Base-by-base conservation (phyloP, 2,329 filamentous ascomycete species). In the Cytospora leucostoma region DNA sequence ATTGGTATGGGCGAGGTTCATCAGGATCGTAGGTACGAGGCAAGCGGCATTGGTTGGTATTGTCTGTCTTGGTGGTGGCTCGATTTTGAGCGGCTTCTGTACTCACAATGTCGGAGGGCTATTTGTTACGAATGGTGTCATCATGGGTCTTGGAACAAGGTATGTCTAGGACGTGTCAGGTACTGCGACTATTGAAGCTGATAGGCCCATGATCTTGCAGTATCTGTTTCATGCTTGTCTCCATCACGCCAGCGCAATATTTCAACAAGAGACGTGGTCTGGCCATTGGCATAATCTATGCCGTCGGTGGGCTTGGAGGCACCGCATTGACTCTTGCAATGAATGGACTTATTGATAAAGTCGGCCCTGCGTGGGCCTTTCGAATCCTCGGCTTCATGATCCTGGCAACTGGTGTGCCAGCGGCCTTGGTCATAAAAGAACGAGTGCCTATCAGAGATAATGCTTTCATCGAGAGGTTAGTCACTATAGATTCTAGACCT, bases 391-490 rank as follows among this genome's bases (percentile, higher is more conserved):
- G 83, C 0, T 68, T 86, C n/a, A 66, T 79, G 8, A 83, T 79
- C 1, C 71, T 85, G 7, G 79, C 71, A 0, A 87, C 84, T 0
- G 83, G 83, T 0, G 68, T 87, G 0, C 85, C 85, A 1, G 82
- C 83, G 1, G 83, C 84, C 0, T 84, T 75, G 64, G 68, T 86
- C 3, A 78, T 87, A 51, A 78, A 78, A 60, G 82, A 85, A 65
- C 75, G 82, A 13, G 72, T 72, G 0, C 73, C 79, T 0, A 72
- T 78, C 12, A 75, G 72, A 1, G 70, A 69, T 0, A 70, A 72
- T 0, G 74, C 72, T 0, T 78, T 84, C 50, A 70, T 86, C 11
- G 83, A 86, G 64, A 84, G 82, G 80, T 81, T 69, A 13, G 73
- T 66, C 37, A 40, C 54, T 32, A n/a, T 21, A 15, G 12, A 33